Conservation (phyloP, 2,329 filamentous ascomycete genomes). For the Aspergillus thermomutatus region DNA sequence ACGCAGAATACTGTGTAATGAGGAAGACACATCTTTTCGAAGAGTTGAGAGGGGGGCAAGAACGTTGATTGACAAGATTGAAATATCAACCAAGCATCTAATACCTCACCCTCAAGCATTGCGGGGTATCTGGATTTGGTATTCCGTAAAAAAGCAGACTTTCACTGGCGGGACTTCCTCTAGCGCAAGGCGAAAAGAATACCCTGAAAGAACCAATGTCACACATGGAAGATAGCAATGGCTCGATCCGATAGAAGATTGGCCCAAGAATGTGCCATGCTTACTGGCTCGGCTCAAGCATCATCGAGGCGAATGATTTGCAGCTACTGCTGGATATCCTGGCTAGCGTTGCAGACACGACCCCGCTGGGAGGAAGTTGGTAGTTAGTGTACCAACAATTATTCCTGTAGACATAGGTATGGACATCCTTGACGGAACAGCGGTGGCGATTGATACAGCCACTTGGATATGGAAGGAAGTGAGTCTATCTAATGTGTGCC, state of each 20-base stretch:
- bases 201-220: not conserved
- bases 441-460: not conserved
- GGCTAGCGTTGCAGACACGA: not conserved
- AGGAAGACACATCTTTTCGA: not conserved
- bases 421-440: not conserved
- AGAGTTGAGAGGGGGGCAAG: not conserved
- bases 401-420: not conserved
- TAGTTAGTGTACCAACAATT: not conserved
- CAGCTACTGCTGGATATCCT: constrained; percentile 5
- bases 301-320: constrained; percentile 7
- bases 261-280: not conserved
- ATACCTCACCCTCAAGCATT: constrained; percentile 8
- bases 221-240: not conserved
- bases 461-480: not conserved
- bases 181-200: not conserved
- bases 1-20: not conserved
- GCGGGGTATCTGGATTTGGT: constrained; percentile 8
- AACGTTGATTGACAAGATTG: constrained; percentile 3
- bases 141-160: not conserved
- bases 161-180: not conserved
- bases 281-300: not conserved
- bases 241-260: not conserved
- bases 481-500: not conserved
- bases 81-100: constrained; percentile 4
- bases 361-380: not conserved